These are phyloP conservation scores for Yarrowia galli DNA, from an alignment of 1,139 yeast genomes.

Conservation along the genomic window DNA sequence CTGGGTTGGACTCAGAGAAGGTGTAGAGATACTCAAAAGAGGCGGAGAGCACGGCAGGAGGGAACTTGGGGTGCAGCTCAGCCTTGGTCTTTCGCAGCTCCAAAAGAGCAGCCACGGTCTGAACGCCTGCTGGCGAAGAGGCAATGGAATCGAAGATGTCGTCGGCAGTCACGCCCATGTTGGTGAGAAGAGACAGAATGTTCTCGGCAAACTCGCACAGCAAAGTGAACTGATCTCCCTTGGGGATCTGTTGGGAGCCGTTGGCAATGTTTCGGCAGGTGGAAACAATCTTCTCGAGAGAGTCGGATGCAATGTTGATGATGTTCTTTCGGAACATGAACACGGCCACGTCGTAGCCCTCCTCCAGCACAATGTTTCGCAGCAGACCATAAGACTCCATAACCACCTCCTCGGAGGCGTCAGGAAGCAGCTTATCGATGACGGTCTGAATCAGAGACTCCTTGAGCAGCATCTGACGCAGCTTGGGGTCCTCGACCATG, in stretches of 20 bases:
- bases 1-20: slow-evolving; percentile 45
- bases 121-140: slow-evolving; percentile 41
- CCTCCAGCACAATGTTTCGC: slow-evolving; percentile 80
- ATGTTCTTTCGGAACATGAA: slow-evolving; percentile 80
- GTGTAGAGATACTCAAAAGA: slow-evolving; percentile 45
- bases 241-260: slow-evolving; percentile 50
- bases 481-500: slow-evolving; percentile 69
- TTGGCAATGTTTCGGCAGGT: slow-evolving; percentile 42
- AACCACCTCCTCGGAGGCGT: slow-evolving; percentile 73
- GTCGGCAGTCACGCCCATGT: slow-evolving; percentile 70
- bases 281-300: slow-evolving; percentile 57
- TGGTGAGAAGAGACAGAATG: slow-evolving; percentile 69
- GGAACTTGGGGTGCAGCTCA: slow-evolving; percentile 26
- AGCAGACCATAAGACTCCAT: slow-evolving; percentile 82
- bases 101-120: slow-evolving; percentile 49
- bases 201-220: slow-evolving; percentile 77
- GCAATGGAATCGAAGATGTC: slow-evolving; percentile 64
- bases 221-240: slow-evolving; percentile 55
- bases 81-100: slow-evolving; percentile 41
- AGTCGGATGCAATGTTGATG: slow-evolving; percentile 64
- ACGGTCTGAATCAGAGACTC: slow-evolving; percentile 71
- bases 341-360: slow-evolving; percentile 84
- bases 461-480: slow-evolving; percentile 69
- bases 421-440: slow-evolving; percentile 70
- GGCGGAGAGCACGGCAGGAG: slow-evolving; percentile 27